phyloP scores from a whole-genome alignment of 176 grass and related monocot species.

The Pontederia crassipes region DNA sequence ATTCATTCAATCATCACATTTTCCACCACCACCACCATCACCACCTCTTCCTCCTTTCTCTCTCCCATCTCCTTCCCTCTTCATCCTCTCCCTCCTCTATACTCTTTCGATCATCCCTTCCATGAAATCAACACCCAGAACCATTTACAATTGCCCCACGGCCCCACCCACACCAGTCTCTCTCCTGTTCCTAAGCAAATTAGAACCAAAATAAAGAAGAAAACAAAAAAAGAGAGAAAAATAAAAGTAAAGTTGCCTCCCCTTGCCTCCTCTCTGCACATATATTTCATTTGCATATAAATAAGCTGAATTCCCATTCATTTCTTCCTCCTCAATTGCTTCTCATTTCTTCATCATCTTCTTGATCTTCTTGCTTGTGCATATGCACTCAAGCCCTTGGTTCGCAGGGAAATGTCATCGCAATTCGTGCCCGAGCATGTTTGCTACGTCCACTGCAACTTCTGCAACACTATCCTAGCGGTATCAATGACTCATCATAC shows the following conservation, averaged over 20 bases:
- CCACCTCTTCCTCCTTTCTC: not conserved
- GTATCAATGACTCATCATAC: not conserved
- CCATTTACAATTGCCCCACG: conserved; percentile 1
- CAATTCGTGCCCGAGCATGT: conserved; percentile 2
- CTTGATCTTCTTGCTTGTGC: not conserved
- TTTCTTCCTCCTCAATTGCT: not conserved
- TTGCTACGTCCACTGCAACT: conserved; percentile 18
- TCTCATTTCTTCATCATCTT: not conserved
- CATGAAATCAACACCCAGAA: too few species aligned
- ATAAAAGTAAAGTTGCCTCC: not conserved
- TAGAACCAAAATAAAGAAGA: not conserved
- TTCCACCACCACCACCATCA: not conserved
- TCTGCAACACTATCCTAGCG: conserved; percentile 18
- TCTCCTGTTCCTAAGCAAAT: not conserved
- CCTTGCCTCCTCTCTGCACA: not conserved
- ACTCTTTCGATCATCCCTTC: too few species aligned
- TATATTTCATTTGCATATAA: not conserved
- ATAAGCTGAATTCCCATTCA: not conserved
- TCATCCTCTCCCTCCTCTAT: not conserved
- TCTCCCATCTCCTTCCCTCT: not conserved
- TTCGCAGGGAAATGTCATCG: not conserved
- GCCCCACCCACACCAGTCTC: not conserved
- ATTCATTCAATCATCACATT: conserved; percentile 18
- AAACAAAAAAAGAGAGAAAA: not conserved
- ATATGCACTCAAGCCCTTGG: conserved; percentile 1